Conservation (phyloP, 768 basidiomycete species). For the Pisolithus marmoratus region DNA sequence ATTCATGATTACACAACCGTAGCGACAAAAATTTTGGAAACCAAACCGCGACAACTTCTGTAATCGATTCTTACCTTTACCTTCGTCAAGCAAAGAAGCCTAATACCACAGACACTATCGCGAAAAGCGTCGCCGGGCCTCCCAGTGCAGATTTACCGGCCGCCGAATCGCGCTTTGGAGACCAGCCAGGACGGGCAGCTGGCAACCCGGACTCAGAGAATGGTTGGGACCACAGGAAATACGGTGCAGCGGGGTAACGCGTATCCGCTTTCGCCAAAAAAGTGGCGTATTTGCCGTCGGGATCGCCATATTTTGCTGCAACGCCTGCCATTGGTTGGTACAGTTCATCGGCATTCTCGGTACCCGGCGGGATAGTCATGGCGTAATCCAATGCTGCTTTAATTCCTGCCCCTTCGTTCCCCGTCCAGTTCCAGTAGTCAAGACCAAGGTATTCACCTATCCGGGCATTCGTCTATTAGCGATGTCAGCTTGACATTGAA, state of each 20-base stretch:
- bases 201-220: constrained; percentile 28
- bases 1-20: too few species aligned
- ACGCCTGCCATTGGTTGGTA: constrained; percentile 55
- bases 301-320: constrained; percentile 55
- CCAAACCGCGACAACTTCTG: too few species aligned
- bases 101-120: not conserved
- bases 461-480: constrained; percentile 48
- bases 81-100: not conserved
- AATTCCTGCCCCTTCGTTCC: constrained; percentile 48
- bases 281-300: constrained; percentile 46
- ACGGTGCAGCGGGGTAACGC: constrained; percentile 38
- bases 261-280: constrained; percentile 38
- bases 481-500: not conserved
- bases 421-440: constrained; percentile 45
- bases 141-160: not conserved
- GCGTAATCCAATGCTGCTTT: constrained; percentile 54
- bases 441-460: constrained; percentile 42
- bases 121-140: not conserved
- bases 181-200: constrained; percentile 4
- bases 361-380: constrained; percentile 36
- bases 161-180: constrained; percentile 1
- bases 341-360: constrained; percentile 39
- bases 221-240: constrained; percentile 53
- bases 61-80: too few species aligned
- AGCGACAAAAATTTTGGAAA: too few species aligned